Evolutionary conservation across 2,329 filamentous ascomycete species (phyloP).

Genomic region (Neophaeococcomyces mojaviensis): DNA sequence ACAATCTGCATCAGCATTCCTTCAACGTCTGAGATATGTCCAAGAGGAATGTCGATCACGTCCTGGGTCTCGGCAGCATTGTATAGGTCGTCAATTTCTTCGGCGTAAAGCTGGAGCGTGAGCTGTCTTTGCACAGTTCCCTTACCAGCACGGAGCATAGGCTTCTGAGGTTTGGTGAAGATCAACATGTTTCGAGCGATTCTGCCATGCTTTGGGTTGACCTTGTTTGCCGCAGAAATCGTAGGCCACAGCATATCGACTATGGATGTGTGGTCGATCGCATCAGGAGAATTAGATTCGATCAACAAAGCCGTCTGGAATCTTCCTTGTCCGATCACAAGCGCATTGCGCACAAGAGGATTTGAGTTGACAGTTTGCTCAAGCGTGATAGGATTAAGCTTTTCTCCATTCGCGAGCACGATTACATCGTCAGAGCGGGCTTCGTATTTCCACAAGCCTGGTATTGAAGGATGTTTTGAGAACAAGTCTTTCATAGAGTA

Average conservation of each 20-base stretch:
- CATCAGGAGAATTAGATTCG: conserved; percentile 11
- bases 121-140: conserved; percentile 31
- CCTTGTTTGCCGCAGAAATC: conserved; percentile 26
- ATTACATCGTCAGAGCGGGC: conserved; percentile 42
- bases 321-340: conserved; percentile 20
- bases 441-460: conserved; percentile 37
- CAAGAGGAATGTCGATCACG: conserved; percentile 6
- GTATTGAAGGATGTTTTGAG: conserved; percentile 1
- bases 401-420: conserved; percentile 44
- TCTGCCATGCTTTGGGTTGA: conserved; percentile 25
- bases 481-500: conserved; percentile 7
- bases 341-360: neutral
- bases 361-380: conserved; percentile 42
- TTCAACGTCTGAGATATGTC: conserved; percentile 16
- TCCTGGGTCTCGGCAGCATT: conserved; percentile 2
- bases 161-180: conserved; percentile 22
- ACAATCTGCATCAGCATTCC: too few species aligned
- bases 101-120: conserved; percentile 4
- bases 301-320: conserved; percentile 25
- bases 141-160: conserved; percentile 30
- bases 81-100: conserved; percentile 11
- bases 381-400: conserved; percentile 40
- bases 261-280: conserved; percentile 13
- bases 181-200: conserved; percentile 25
- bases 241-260: conserved; percentile 29